Evolutionary conservation across 495 filamentous ascomycete species (phyloP).

Genomic region (Neurospora sp.): DNA sequence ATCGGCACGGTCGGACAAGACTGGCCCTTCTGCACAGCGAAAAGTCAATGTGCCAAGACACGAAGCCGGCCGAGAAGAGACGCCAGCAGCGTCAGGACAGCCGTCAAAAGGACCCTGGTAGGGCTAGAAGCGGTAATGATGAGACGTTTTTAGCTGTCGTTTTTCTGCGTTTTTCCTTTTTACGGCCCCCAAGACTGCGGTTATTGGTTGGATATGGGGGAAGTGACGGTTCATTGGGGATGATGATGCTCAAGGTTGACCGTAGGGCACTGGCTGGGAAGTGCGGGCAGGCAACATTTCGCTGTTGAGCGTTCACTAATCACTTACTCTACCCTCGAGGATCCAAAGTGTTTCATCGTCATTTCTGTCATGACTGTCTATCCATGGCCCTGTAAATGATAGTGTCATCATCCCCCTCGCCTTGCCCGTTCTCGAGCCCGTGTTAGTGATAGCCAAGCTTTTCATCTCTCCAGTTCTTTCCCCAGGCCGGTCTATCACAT

Average conservation of each 20-base stretch:
- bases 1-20: neutral
- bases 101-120: neutral
- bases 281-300: neutral
- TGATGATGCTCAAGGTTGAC: neutral
- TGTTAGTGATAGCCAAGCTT: neutral
- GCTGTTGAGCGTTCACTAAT: neutral
- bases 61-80: neutral
- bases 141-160: neutral
- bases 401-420: neutral
- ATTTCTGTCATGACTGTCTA: neutral
- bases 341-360: neutral
- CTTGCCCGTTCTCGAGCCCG: neutral
- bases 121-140: neutral
- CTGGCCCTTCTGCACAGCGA: neutral
- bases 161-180: conserved; percentile 2
- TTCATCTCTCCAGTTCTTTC: neutral
- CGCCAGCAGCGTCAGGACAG: neutral
- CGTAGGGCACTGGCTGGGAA: neutral
- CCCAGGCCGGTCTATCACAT: neutral
- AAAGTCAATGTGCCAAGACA: neutral
- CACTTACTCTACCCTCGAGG: neutral
- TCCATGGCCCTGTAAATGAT: neutral
- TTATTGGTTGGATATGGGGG: neutral
- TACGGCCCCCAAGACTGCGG: neutral
- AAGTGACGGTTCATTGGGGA: neutral